A percentile compares a stretch with the other conserved stretches of the same genome.
phyloP scores from a whole-genome alignment of 345 rosid species.

The Citrus sinensis region DNA sequence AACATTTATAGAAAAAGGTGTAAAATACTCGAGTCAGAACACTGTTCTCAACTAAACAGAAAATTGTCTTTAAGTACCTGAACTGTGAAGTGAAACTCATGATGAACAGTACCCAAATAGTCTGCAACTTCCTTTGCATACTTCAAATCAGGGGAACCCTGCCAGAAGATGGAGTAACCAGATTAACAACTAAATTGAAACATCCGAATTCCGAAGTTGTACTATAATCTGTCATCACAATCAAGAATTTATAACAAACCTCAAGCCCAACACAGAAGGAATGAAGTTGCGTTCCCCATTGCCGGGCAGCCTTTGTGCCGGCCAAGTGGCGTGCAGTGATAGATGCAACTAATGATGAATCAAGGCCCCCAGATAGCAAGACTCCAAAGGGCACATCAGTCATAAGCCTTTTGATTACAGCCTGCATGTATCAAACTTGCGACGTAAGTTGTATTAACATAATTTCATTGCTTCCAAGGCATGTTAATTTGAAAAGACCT shows the following conservation, averaged over 20 bases:
- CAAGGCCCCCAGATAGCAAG: slow-evolving; percentile 89
- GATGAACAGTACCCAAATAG: slow-evolving; percentile 84
- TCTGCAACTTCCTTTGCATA: slow-evolving; percentile 88
- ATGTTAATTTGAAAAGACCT: background rate
- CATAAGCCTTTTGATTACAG: slow-evolving; percentile 91
- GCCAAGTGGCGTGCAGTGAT: slow-evolving; percentile 80
- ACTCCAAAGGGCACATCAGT: slow-evolving; percentile 95
- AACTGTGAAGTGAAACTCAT: slow-evolving; percentile 88
- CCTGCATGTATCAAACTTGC: slow-evolving; percentile 35
- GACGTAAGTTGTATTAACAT: background rate
- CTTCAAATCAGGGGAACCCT: slow-evolving; percentile 90
- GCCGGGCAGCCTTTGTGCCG: slow-evolving; percentile 64
- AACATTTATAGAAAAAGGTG: no score
- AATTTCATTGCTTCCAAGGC: background rate
- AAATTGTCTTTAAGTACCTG: slow-evolving; percentile 37
- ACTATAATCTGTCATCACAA: background rate
- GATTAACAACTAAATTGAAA: background rate
- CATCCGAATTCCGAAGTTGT: background rate
- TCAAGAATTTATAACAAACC: slow-evolving; percentile 33
- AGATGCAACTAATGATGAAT: slow-evolving; percentile 88
- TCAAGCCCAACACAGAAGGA: slow-evolving; percentile 88
- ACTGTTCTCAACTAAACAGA: background rate
- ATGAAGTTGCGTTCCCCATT: slow-evolving; percentile 88
- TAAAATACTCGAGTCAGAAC: background rate
- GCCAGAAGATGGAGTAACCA: slow-evolving; percentile 10